Base-by-base conservation (phyloP, 805 yeast genomes). In the Cyberlindnera galapagoensis region DNA sequence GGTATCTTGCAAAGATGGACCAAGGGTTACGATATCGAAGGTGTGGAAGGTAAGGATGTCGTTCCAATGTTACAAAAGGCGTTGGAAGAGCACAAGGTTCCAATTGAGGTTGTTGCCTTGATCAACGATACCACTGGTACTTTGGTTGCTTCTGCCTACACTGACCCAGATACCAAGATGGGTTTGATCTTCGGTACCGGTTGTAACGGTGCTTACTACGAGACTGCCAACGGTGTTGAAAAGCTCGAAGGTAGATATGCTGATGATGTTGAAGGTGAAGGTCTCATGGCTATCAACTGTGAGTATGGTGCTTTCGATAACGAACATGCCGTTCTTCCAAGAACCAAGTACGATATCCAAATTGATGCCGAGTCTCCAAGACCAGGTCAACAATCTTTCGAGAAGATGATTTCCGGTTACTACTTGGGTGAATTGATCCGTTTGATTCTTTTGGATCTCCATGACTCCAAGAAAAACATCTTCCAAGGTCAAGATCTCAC, bases 121-220 rank as follows among this genome's bases (percentile, higher is more conserved):
- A 90, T 90, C 61, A 90, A 88, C 63, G 98, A 90, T 60, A 90
- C 98, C 44, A 85, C 96, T 30, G 98, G 97, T 59, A 90, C 98
- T 28, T 67, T 90, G 51, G 94, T 90, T 41, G 97, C 97, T 21
- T 87, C 97, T 30, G 76, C 81, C 70, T 90, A 90, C 66, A 74
- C 94, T 32, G 95, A 90, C 56, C 75, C 90, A 22, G 76, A 75
- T 49, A 79, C 95, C 44, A 79, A 80, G 62, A 83, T 88, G 90
- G 98, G 98, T 38, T 74, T 86, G 54, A 90, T 90, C 50, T 90
- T 87, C 57, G 98, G 97, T 56, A 90, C 97, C 30, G 97, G 97
- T 47, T 85, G 90, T 63, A 90, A 90, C 59, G 97, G 97, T 59
- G 96, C 96, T 35, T 90, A 88, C 67, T 88, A 78, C 62, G 97